phyloP scores from a whole-genome alignment of 2,329 filamentous ascomycete genomes.

The Botrytis squamosa region DNA sequence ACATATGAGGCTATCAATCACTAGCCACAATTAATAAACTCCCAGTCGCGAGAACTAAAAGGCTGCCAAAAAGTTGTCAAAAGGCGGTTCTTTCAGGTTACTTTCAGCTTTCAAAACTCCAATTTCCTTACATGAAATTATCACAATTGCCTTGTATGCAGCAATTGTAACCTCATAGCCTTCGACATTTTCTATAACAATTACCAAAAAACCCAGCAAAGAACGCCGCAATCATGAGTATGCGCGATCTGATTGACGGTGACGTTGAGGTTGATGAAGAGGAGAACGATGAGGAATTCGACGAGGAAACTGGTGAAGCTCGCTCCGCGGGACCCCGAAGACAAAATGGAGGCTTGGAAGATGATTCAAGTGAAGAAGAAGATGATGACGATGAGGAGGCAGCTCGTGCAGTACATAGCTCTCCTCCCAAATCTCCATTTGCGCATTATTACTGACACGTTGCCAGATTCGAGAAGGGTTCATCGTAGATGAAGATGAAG shows the following conservation, averaged over 20 bases:
- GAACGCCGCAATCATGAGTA: constrained; percentile 54
- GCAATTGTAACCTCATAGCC: not conserved
- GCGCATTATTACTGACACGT: constrained; percentile 25
- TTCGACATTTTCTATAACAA: not conserved
- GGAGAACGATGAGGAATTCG: constrained; percentile 76
- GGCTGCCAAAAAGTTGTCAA: constrained; percentile 19
- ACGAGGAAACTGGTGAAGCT: constrained; percentile 69
- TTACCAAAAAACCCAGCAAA: constrained; percentile 13
- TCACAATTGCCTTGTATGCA: not conserved
- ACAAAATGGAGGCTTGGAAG: constrained; percentile 44
- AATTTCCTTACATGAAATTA: not conserved
- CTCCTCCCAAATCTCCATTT: constrained; percentile 16
- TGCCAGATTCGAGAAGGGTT: constrained; percentile 85
- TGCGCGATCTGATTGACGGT: constrained; percentile 77
- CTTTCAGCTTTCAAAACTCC: constrained; percentile 12
- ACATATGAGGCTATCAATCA: not conserved
- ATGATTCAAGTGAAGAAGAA: constrained; percentile 90
- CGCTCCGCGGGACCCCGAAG: constrained; percentile 43
- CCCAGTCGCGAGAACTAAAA: constrained; percentile 23
- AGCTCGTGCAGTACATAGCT: constrained; percentile 62
- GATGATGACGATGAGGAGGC: constrained; percentile 91
- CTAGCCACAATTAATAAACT: constrained; percentile 7
- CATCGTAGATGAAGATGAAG: constrained; percentile 87
- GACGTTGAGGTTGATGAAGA: constrained; percentile 87
- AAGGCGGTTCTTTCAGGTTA: not conserved